Percentiles rank a stretch among this genome's conserved stretches.
Conservation (phyloP, 768 basidiomycete genomes). For the Imleria badia region DNA sequence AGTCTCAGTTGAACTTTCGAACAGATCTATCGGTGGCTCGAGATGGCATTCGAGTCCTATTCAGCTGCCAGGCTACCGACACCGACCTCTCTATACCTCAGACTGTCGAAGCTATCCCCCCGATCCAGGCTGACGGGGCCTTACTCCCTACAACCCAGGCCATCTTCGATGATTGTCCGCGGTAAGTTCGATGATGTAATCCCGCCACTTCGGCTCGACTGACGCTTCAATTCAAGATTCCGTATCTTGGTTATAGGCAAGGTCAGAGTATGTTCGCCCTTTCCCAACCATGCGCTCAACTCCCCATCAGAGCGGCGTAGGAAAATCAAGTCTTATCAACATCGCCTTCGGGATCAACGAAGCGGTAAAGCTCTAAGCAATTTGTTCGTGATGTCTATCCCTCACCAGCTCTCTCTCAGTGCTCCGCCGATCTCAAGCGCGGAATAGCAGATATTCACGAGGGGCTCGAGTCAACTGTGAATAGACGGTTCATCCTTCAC, state of each 20-base stretch:
- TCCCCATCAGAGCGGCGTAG: neutral
- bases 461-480: neutral
- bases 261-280: neutral
- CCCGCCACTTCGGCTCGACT: too few relatives aligned
- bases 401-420: neutral
- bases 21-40: neutral
- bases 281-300: neutral
- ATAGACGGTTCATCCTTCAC: neutral
- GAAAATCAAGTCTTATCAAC: neutral
- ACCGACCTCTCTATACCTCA: neutral
- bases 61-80: neutral
- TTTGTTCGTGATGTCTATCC: neutral
- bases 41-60: neutral
- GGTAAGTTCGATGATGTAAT: neutral
- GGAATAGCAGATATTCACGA: neutral
- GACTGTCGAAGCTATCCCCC: neutral
- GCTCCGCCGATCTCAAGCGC: neutral
- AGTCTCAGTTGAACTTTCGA: neutral
- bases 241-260: slow-evolving; percentile 5
- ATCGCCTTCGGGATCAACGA: neutral
- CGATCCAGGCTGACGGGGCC: neutral
- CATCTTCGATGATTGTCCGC: neutral
- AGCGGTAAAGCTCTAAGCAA: neutral
- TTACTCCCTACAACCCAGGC: neutral
- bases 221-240: neutral